Conservation (phyloP, 306 rosid species). For the Begonia peltatifolia region DNA sequence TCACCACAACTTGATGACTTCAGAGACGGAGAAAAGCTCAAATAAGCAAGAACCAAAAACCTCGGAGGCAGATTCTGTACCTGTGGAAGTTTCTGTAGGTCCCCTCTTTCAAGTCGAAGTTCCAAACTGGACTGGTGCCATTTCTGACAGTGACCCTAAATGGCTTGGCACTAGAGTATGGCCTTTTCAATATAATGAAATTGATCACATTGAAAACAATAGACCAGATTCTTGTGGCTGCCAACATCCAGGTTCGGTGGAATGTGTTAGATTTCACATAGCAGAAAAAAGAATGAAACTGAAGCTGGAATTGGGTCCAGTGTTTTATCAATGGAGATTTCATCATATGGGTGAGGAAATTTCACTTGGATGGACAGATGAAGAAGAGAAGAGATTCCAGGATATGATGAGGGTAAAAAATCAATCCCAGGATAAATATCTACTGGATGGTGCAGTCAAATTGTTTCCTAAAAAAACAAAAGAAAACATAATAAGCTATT, state of each 20-base stretch:
- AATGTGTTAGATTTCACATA: slow-evolving; percentile 70
- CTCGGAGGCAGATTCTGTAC: slow-evolving; percentile 11
- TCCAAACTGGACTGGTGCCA: slow-evolving; percentile 59
- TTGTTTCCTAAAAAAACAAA: slow-evolving; percentile 43
- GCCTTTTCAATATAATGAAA: slow-evolving; percentile 26
- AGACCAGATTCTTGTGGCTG: slow-evolving; percentile 50
- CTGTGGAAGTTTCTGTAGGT: slow-evolving; percentile 38
- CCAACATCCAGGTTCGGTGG: slow-evolving; percentile 41
- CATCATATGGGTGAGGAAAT: slow-evolving; percentile 77
- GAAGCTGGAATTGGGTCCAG: slow-evolving; percentile 53
- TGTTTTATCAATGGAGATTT: slow-evolving; percentile 57
- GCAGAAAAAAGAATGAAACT: slow-evolving; percentile 66
- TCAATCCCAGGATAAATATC: slow-evolving; percentile 10
- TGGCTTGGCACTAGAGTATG: slow-evolving; percentile 62
- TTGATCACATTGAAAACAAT: slow-evolving; percentile 25
- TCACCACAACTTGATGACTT: slow-evolving; percentile 12
- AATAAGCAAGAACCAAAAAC: slow-evolving; percentile 13
- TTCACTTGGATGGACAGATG: slow-evolving; percentile 68
- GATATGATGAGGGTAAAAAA: slow-evolving; percentile 25
- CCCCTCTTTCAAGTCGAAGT: slow-evolving; percentile 50
- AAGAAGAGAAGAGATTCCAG: slow-evolving; percentile 57
- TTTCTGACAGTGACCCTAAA: slow-evolving; percentile 51
- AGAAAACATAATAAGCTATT: slow-evolving; percentile 52
- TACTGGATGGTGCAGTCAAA: slow-evolving; percentile 26
- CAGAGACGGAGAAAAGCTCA: slow-evolving; percentile 21